Evolutionary conservation across 805 yeast genomes (phyloP).

Genomic region (Nakazawaea ishiwadae): DNA sequence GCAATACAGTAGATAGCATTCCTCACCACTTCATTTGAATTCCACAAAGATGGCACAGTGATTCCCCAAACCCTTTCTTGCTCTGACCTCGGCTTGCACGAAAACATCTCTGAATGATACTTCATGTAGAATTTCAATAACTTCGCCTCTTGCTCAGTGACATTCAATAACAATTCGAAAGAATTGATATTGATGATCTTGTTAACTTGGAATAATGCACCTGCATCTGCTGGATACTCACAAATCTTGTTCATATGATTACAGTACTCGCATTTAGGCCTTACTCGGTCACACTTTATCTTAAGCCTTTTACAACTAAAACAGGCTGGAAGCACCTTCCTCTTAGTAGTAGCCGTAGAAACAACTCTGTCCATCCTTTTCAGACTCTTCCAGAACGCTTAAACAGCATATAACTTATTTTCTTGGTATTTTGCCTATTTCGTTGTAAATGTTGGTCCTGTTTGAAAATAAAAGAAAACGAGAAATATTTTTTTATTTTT

Average conservation of each 20-base stretch:
- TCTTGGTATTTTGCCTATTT: neutral
- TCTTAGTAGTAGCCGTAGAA: neutral
- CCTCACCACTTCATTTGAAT: neutral
- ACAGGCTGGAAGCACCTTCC: neutral
- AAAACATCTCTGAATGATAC: neutral
- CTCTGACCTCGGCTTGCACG: neutral
- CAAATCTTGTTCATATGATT: slow-evolving; percentile 2
- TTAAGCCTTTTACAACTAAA: slow-evolving; percentile 7
- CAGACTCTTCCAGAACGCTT: too few species aligned
- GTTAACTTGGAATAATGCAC: neutral
- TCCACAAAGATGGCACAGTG: slow-evolving; percentile 3
- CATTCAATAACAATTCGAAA: neutral
- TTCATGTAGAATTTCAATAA: neutral
- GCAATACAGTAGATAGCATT: slow-evolving; percentile 5
- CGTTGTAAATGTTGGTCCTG: too few species aligned
- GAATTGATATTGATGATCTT: neutral
- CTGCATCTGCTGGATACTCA: slow-evolving; percentile 1
- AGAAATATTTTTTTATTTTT: too few species aligned
- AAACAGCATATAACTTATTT: neutral
- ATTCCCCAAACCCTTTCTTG: neutral
- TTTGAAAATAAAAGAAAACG: too few species aligned
- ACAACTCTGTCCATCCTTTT: neutral
- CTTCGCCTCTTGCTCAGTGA: neutral
- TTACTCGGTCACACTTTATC: slow-evolving; percentile 6
- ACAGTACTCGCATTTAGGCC: slow-evolving; percentile 9